Conservation (phyloP, 2,329 filamentous ascomycete genomes). For the Diaporthe vaccinii region DNA sequence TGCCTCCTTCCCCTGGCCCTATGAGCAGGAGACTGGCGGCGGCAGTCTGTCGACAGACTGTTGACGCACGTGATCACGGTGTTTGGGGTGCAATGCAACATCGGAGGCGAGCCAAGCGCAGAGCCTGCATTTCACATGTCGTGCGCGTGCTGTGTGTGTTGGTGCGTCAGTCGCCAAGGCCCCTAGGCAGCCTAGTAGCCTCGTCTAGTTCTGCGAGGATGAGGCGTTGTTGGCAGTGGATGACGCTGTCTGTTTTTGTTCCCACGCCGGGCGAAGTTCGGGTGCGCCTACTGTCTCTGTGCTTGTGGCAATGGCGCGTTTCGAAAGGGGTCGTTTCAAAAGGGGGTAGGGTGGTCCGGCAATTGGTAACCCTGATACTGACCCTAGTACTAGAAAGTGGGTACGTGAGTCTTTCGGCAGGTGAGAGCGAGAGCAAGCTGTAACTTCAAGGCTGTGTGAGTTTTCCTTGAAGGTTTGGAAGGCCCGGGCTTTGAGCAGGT, state of each 20-base stretch:
- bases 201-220: neutral
- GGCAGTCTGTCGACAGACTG: neutral
- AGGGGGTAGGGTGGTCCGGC: neutral
- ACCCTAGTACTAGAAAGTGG: neutral
- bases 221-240: neutral
- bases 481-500: neutral
- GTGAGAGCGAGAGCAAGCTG: neutral
- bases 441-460: neutral
- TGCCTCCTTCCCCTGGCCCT: neutral
- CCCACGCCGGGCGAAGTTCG: conserved; percentile 4
- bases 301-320: conserved; percentile 1
- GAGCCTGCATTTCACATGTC: neutral
- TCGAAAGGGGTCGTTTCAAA: neutral
- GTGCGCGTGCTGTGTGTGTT: neutral
- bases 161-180: neutral
- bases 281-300: neutral
- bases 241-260: neutral
- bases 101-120: conserved; percentile 15
- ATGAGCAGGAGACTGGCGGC: neutral
- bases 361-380: neutral
- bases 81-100: neutral
- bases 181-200: too few relatives aligned
- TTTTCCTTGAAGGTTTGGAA: neutral
- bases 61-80: neutral
- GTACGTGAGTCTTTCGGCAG: neutral